Evolutionary conservation across 306 rosid species (phyloP).

Genomic region (Hippophae gyantsensis): DNA sequence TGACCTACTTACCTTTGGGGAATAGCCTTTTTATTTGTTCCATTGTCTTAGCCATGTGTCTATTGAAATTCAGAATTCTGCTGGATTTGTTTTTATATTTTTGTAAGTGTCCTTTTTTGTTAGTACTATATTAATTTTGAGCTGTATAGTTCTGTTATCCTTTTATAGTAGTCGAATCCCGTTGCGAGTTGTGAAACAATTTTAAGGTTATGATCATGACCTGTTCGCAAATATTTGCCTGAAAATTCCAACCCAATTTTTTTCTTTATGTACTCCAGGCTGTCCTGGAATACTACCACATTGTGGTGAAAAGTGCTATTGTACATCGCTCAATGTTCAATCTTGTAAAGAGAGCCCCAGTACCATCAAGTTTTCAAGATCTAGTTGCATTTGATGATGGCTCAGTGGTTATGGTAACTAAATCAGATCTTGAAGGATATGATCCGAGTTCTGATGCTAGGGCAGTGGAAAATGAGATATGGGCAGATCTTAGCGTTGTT

Average conservation of each 20-base stretch:
- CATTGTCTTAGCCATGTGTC: background rate
- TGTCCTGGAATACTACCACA: constrained; percentile 59
- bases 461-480: constrained; percentile 39
- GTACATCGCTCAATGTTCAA: constrained; percentile 22
- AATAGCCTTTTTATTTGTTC: background rate
- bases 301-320: constrained; percentile 39
- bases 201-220: too few relatives aligned
- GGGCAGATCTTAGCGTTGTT: constrained; percentile 82
- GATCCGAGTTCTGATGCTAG: constrained; percentile 34
- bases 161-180: too few relatives aligned
- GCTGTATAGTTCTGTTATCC: too few relatives aligned
- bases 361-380: constrained; percentile 29
- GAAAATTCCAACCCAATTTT: background rate
- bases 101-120: background rate
- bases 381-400: constrained; percentile 60
- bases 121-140: too few relatives aligned
- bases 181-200: too few relatives aligned
- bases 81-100: too few relatives aligned
- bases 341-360: constrained; percentile 25
- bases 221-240: background rate
- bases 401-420: constrained; percentile 70
- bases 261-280: constrained; percentile 45
- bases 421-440: constrained; percentile 84
- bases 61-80: background rate
- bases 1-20: background rate